Base-by-base conservation (phyloP, 2,329 filamentous ascomycete genomes). In the Parascedosporium putredinis region DNA sequence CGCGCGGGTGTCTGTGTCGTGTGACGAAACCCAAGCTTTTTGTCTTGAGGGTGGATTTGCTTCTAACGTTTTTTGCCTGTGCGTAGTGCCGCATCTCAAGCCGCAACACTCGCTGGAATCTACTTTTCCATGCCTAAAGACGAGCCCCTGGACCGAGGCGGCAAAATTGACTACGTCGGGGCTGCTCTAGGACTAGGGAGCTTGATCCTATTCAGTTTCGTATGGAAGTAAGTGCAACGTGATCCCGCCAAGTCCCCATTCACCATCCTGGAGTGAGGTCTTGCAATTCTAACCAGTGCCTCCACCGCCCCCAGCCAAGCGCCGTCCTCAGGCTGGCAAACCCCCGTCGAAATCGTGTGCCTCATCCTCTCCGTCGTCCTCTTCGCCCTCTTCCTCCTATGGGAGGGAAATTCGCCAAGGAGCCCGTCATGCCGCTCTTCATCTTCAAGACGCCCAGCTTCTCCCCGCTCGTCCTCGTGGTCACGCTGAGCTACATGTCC, bases 151-250 rank as follows among this genome's bases (percentile, higher is more conserved):
- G 47, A 50, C 25, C 20, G 16, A 29, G 40, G 23, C 9, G 47
- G 47, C 4, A 43, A 24, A 16, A 50, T 74, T 4, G 72, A 74
- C 34, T 51, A 71, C 4, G 60, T 62, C 0, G 70, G 69, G 1
- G 66, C 65, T 0, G 27, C 63, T 1, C 56, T 64, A 1, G 81
- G 81, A 1, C 68, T 84, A 18, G 65, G 67, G 0, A 73, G 73
- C 0, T 65, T 86, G 22, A 67, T 83, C 0, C 66, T 86, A 12
- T 71, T 85, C 63, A 84, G 84, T 59, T 78, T 85, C 55, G 76
- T 80, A 0, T 84, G 79, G 78, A 84, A 82, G 47, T 50, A 25
- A 50, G 47, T 44, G 8, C 6, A 16, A 7, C 38, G 5, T 9
- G 14, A 27, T 5, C 16, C 7, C 8, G 12, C 22, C 12, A 9